phyloP scores from a whole-genome alignment of 2,329 filamentous ascomycete species.

The Colletotrichum shisoi region DNA sequence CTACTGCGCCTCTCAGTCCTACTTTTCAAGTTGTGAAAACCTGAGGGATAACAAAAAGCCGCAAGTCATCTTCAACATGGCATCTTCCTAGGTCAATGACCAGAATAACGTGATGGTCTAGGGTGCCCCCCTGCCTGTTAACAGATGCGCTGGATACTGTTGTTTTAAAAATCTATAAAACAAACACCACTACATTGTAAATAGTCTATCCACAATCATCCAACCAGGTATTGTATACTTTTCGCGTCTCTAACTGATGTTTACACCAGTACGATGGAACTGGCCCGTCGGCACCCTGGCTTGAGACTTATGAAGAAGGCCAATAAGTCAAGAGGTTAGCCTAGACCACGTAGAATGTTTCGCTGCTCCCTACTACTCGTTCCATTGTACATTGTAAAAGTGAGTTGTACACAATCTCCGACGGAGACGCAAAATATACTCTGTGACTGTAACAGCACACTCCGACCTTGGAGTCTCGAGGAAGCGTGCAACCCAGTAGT shows the following conservation, averaged over 20 bases:
- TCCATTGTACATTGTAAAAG: not conserved
- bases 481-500: not conserved
- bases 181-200: not conserved
- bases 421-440: not conserved
- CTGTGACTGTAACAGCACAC: no score
- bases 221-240: no score
- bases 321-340: no score
- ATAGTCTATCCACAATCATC: no score
- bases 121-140: not conserved
- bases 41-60: fast-evolving
- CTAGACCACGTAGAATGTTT: not conserved
- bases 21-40: not conserved
- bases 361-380: no score
- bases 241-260: no score
- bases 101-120: not conserved
- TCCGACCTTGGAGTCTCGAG: no score
- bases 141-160: not conserved
- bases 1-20: no score
- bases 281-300: no score
- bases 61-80: not conserved
- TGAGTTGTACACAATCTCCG: not conserved
- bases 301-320: no score
- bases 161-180: not conserved
- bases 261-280: no score
- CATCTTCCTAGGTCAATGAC: no score